Evolutionary conservation across 495 filamentous ascomycete species (phyloP), one percentile per base, ranked within the genome.

Genomic region (Gamarada debralockiae): DNA sequence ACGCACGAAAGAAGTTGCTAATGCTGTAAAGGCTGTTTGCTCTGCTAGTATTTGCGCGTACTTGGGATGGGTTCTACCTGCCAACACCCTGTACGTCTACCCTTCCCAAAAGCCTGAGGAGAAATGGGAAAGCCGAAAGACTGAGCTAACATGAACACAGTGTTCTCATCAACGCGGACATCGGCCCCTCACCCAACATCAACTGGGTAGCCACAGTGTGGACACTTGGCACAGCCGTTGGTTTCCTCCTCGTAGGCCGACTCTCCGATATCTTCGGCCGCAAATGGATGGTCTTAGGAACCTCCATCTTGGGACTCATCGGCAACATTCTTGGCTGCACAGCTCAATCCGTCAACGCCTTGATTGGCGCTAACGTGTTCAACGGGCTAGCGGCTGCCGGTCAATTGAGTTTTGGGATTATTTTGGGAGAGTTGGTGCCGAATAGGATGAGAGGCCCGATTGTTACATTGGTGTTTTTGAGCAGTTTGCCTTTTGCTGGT

Each of bases 181-280:
- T 63, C 49, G 70, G 70, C 8, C 68, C 71, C 2, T 62, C 60
- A 47, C 67, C 68, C 3, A 69, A 66, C 53, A 65, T 67, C 48
- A 58, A 51, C 27, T 65, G 67, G 67, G 65, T 72, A 1, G 61
- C 70, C 15, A 65, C 64, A 15, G 63, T 64, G 7, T 68, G 60
- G 25, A 71, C 63, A 21, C 60, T 71, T 27, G 51, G 63, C 25
- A 50, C 66, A 12, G 66, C 49, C 6, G 41, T 60, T 8, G 58
- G 54, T 13, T 55, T 61, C 48, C 57, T 63, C 13, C 60, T 66
- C 37, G 69, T 77, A 14, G 77, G 77, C 31, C 39, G 73, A n/a
- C 59, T 80, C 6, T 67, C 69, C 2, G 76, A 82, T 61, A 73
- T 80, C 34, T 80, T 82, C 45, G 77, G 78, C 34, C 69, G 77